phyloP scores from a whole-genome alignment of 805 yeast genomes.

The Candida ovalis region DNA sequence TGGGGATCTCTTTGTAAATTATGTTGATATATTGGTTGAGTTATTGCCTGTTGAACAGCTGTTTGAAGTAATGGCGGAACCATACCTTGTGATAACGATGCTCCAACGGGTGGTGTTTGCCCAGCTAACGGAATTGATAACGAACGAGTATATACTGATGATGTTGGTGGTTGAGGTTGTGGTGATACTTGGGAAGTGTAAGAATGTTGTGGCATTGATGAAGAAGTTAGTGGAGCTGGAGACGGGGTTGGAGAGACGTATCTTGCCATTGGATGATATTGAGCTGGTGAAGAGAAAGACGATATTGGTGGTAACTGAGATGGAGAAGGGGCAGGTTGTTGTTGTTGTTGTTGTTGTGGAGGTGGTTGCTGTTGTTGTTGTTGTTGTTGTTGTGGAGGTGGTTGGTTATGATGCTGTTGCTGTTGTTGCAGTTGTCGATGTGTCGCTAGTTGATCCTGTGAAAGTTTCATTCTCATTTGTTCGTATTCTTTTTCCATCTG shows the following conservation, averaged over 20 bases:
- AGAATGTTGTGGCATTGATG: not conserved
- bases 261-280: conserved; percentile 5
- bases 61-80: not conserved
- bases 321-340: conserved; percentile 9
- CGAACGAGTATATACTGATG: not conserved
- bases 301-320: conserved; percentile 14
- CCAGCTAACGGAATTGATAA: not conserved
- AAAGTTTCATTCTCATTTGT: conserved; percentile 42
- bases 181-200: not conserved
- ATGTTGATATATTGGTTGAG: not conserved
- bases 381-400: not conserved
- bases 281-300: conserved; percentile 9
- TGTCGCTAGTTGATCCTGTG: no score
- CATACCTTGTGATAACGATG: not conserved
- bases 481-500: conserved; percentile 78
- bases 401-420: not conserved
- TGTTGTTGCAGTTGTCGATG: not conserved
- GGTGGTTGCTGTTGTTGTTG: not conserved
- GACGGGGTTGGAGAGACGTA: conserved; percentile 12
- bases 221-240: conserved; percentile 6
- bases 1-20: not conserved
- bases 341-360: not conserved
- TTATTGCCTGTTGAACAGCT: conserved; percentile 1
- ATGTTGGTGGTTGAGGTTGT: not conserved
- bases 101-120: not conserved